Conservation (phyloP, 2,329 filamentous ascomycete species). For the Camptophora hylomeconis region DNA sequence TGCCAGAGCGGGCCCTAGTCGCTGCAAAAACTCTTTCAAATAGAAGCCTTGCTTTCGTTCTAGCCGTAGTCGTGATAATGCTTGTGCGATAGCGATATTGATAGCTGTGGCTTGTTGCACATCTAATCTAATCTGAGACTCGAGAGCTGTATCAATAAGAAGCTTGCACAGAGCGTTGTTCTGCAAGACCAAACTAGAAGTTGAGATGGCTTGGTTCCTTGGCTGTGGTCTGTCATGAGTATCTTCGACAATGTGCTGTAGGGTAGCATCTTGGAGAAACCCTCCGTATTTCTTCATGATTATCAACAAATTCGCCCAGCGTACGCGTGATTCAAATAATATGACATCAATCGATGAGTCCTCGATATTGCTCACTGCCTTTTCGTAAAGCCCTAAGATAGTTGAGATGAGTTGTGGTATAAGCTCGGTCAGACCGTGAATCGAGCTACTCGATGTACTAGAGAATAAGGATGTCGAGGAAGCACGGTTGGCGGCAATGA, state of each 20-base stretch:
- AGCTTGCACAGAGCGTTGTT: slow-evolving; percentile 1
- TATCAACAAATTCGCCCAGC: slow-evolving; percentile 40
- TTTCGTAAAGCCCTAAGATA: slow-evolving; percentile 43
- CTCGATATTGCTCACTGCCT: slow-evolving; percentile 38
- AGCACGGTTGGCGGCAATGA: slow-evolving; percentile 29
- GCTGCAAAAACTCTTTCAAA: slow-evolving; percentile 69
- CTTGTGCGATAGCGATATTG: slow-evolving; percentile 64
- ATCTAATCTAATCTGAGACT: slow-evolving; percentile 3
- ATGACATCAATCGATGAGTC: slow-evolving; percentile 41
- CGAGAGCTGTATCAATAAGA: slow-evolving; percentile 2
- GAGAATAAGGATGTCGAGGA: slow-evolving; percentile 1
- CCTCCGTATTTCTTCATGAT: slow-evolving; percentile 38
- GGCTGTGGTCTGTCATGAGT: neutral
- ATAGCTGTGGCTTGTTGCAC: slow-evolving; percentile 1
- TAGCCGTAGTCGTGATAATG: slow-evolving; percentile 66
- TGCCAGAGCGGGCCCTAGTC: slow-evolving; percentile 71
- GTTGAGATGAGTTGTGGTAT: slow-evolving; percentile 44
- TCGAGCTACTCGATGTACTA: slow-evolving; percentile 24
- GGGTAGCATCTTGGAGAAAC: slow-evolving; percentile 35
- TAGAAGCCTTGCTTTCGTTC: slow-evolving; percentile 86
- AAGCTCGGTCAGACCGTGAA: slow-evolving; percentile 38
- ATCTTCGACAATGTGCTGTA: slow-evolving; percentile 47
- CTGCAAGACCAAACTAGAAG: neutral
- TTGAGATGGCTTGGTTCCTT: neutral
- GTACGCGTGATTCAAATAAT: slow-evolving; percentile 43